These are phyloP conservation scores for Pleurotus citrinopileatus DNA, from an alignment of 768 basidiomycete genomes.

Conservation along the genomic window DNA sequence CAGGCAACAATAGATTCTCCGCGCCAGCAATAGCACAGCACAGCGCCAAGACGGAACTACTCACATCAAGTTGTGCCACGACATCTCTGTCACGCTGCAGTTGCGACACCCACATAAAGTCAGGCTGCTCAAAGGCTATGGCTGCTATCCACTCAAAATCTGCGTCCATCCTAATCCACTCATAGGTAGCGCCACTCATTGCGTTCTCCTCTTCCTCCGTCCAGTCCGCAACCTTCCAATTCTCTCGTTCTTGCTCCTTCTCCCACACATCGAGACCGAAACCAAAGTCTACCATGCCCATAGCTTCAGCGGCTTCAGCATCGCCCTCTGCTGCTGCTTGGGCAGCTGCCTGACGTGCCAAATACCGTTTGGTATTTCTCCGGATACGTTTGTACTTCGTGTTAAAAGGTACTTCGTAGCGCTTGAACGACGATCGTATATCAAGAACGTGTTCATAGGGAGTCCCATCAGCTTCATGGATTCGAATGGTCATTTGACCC, in stretches of 20 bases:
- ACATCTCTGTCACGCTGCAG: slow-evolving; percentile 95
- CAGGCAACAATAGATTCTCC: neutral
- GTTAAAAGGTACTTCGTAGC: slow-evolving; percentile 98
- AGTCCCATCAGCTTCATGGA: slow-evolving; percentile 98
- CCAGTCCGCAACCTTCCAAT: slow-evolving; percentile 98
- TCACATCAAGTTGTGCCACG: slow-evolving; percentile 92
- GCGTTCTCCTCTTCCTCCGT: slow-evolving; percentile 91
- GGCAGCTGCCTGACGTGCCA: slow-evolving; percentile 89
- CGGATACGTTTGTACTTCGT: slow-evolving; percentile 98
- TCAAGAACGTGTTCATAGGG: slow-evolving; percentile 98
- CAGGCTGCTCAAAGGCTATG: slow-evolving; percentile 90
- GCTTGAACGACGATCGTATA: slow-evolving; percentile 82
- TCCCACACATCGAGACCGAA: slow-evolving; percentile 96
- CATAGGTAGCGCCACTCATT: slow-evolving; percentile 96
- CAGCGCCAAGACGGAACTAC: slow-evolving; percentile 20
- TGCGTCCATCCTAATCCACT: slow-evolving; percentile 99
- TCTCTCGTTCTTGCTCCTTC: slow-evolving; percentile 87
- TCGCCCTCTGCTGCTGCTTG: slow-evolving; percentile 93
- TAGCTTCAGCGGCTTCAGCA: slow-evolving; percentile 87
- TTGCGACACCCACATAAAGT: slow-evolving; percentile 99
- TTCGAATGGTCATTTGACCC: slow-evolving; percentile 98
- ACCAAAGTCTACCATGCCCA: slow-evolving; percentile 91
- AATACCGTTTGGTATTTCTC: slow-evolving; percentile 92
- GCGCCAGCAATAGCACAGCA: no score
- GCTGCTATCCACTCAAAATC: slow-evolving; percentile 99